These are phyloP conservation scores for Cicer bijugum DNA, from an alignment of 306 rosid genomes.

Conservation along the genomic window DNA sequence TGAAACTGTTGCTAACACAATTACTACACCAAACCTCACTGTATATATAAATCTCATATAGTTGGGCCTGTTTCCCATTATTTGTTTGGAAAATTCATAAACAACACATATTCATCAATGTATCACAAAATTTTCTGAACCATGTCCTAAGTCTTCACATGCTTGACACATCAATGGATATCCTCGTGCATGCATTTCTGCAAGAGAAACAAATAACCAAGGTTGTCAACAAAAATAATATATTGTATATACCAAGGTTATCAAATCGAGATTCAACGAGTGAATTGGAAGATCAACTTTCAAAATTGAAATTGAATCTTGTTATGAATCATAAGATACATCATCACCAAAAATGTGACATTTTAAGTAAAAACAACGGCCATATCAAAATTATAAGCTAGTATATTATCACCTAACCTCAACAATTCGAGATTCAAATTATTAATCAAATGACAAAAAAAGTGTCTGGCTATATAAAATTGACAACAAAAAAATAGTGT, in stretches of 20 bases:
- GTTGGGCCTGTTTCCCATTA: constrained; percentile 53
- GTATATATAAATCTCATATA: constrained; percentile 42
- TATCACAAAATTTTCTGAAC: constrained; percentile 46
- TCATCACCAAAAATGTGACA: too few species aligned
- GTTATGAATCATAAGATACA: too few species aligned
- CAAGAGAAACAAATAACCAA: constrained; percentile 48
- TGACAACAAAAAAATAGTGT: too few species aligned
- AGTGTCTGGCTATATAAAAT: too few species aligned
- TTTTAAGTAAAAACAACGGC: too few species aligned
- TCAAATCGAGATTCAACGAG: too few species aligned
- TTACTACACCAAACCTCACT: constrained; percentile 47
- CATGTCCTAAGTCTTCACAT: constrained; percentile 52
- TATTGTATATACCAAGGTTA: background rate
- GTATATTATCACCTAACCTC: too few species aligned
- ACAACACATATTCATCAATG: constrained; percentile 41
- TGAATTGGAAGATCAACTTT: too few species aligned
- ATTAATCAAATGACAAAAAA: too few species aligned
- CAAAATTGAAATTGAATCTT: too few species aligned
- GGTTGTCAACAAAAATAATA: constrained; percentile 24
- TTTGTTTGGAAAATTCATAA: constrained; percentile 46
- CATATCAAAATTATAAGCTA: too few species aligned
- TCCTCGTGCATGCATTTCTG: constrained; percentile 50
- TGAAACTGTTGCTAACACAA: constrained; percentile 51
- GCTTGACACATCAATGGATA: constrained; percentile 44
- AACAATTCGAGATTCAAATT: too few species aligned